Percentiles rank a stretch among this genome's conserved stretches.
Conservation (phyloP, 2,329 filamentous ascomycete genomes). For the Alternaria dauci region DNA sequence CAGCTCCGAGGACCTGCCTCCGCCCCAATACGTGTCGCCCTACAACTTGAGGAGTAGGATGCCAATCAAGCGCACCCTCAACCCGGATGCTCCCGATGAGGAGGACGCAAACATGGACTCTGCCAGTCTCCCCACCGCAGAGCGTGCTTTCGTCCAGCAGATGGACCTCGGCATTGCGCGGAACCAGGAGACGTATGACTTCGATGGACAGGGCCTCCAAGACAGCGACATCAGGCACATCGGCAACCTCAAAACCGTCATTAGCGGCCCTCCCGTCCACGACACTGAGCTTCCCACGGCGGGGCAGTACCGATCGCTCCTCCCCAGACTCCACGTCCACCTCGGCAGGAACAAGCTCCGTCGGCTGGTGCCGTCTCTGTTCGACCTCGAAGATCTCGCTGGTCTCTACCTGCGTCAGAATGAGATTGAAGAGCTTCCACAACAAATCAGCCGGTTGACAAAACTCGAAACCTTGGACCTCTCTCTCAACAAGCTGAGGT, state of each 20-base stretch:
- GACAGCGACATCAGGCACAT: constrained; percentile 39
- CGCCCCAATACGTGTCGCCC: constrained; percentile 24
- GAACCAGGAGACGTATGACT: constrained; percentile 29
- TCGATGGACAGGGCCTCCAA: constrained; percentile 19
- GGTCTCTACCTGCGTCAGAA: constrained; percentile 36
- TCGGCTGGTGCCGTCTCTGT: constrained; percentile 34
- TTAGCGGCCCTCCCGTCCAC: constrained; percentile 33
- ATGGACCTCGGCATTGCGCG: constrained; percentile 26
- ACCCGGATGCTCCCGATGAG: neutral
- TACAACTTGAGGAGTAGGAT: neutral
- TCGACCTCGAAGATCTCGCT: constrained; percentile 38
- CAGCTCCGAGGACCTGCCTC: constrained; percentile 23
- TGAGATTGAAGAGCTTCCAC: constrained; percentile 38
- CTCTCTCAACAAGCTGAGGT: constrained; percentile 32
- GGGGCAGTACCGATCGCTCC: constrained; percentile 43
- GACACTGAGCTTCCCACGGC: constrained; percentile 36
- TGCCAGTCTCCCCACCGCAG: neutral
- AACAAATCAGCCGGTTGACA: constrained; percentile 31
- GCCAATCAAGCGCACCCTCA: constrained; percentile 5
- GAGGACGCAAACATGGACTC: neutral
- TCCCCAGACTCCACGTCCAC: constrained; percentile 35
- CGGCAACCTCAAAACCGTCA: constrained; percentile 35
- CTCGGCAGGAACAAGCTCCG: constrained; percentile 33
- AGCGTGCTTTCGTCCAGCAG: constrained; percentile 19
- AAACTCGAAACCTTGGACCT: constrained; percentile 36